These are phyloP conservation scores for Teunomyces lycoperdinae DNA, from an alignment of 805 yeast genomes.

Conservation along the genomic window DNA sequence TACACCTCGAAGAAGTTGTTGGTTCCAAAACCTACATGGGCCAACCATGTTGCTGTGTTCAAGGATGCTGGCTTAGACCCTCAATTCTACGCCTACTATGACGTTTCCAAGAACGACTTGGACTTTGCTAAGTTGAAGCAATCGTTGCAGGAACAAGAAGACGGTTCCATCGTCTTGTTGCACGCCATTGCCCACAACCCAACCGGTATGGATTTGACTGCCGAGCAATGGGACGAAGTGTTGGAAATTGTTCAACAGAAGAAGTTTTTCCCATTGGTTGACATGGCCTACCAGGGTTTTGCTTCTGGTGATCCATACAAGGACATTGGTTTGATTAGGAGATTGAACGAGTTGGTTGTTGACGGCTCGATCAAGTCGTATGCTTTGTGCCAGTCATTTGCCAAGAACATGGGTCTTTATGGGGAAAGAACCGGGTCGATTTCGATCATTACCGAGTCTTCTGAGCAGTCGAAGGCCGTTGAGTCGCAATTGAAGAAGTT, in stretches of 20 bases:
- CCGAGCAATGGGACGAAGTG: slow-evolving; percentile 76
- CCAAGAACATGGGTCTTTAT: slow-evolving; percentile 48
- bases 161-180: slow-evolving; percentile 65
- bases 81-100: slow-evolving; percentile 69
- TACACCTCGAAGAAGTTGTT: slow-evolving; percentile 54
- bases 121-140: slow-evolving; percentile 62
- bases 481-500: slow-evolving; percentile 81
- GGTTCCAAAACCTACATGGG: slow-evolving; percentile 92
- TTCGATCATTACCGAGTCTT: slow-evolving; percentile 56
- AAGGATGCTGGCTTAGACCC: slow-evolving; percentile 65
- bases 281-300: slow-evolving; percentile 95
- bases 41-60: slow-evolving; percentile 84
- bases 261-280: slow-evolving; percentile 75
- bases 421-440: slow-evolving; percentile 74
- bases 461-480: slow-evolving; percentile 49
- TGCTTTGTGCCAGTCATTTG: slow-evolving; percentile 50
- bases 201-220: slow-evolving; percentile 88
- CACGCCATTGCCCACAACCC: slow-evolving; percentile 98
- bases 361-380: slow-evolving; percentile 48
- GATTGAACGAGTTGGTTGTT: slow-evolving; percentile 48
- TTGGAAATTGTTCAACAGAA: slow-evolving; percentile 57
- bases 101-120: slow-evolving; percentile 56
- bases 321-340: slow-evolving; percentile 54
- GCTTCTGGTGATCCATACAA: slow-evolving; percentile 78
- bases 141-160: slow-evolving; percentile 54